Evolutionary conservation across 805 yeast genomes (phyloP), one percentile per base, ranked within the genome.

Genomic region (Myxozyma neglecta): DNA sequence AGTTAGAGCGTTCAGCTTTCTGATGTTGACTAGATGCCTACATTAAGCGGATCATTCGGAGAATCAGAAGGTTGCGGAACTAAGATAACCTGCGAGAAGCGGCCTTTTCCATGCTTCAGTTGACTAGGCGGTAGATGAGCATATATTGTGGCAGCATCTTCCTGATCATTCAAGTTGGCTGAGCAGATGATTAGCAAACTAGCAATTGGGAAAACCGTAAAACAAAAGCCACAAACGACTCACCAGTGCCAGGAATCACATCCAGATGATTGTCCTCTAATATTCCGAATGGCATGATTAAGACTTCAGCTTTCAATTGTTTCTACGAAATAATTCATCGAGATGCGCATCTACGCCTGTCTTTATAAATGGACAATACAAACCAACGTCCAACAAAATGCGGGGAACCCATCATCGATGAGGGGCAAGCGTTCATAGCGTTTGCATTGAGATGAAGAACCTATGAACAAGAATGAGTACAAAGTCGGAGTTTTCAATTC

Each of bases 41-140:
- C 53, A 18, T 83, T 85, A 57, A 86, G 74, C 0, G 90, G 89
- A 69, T 86, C 90, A 65, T 85, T 82, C 6, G 89, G 88, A 64
- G 85, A 85, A 51, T 80, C 82, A 0, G 87, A 79, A 1, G 90
- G 90, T 6, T 82, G 81, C 43, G 90, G 90, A 49, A 83, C 79
- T 46, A 85, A 73, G 7, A 86, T 81, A 59, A 85, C 79, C 36
- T 72, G 72, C 1, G 73, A 76, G 42, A 74, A 73, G 71, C 72
- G 4, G 75, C 77, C 35, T 81, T 84, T 48, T 14, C 48, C 55
- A 36, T 46, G 53, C 52, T 36, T 48, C 35, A 43, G 32, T 44
- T 37, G 11, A 35, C 44, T 20, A 36, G 53, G 53, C 14, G 53
- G 53, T 29, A 50, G 24, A 39, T 50, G 43, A 4, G 53, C 53